Base-by-base conservation (phyloP, 2,329 filamentous ascomycete species). In the Colletotrichum lentis region DNA sequence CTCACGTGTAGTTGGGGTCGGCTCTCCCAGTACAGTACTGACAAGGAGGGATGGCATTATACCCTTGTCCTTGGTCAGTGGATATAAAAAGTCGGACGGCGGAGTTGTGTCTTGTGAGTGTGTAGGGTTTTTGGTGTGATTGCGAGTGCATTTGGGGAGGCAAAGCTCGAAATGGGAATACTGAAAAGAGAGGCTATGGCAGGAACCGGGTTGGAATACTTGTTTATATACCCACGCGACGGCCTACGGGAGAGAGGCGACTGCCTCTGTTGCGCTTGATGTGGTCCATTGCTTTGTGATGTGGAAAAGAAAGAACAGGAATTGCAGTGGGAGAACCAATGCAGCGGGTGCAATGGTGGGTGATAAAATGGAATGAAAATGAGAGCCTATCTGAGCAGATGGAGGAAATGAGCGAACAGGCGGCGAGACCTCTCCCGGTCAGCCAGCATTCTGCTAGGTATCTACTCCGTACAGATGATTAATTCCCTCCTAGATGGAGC, bases 151-250 rank as follows among this genome's bases (percentile, higher is more conserved):
- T 60, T 64, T 31, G 62, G 62, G 54, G 37, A n/a, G 14, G 43
- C 39, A 65, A 46, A 55, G 27, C 46, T 68, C 49, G 49, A 56
- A 43, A 52, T 27, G 41, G 49, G 58, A 39, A 24, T 52, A 62
- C 43, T 43, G 49, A 60, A 41, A 14, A 39, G 55, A 41, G 11
- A 39, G 54, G 58, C 20, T 20, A 53, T 31, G 67, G 37, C 24
- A 31, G 64, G 58, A 44, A 18, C 16, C 39, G 43, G 20, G 2
- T 52, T 41, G 64, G 52, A 39, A 44, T 60, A 59, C 24, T 55
- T 39, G 55, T 43, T 63, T 63, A 68, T 69, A 67, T 68, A 69
- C 59, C 64, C 59, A 68, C 60, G 64, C 56, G 43, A 58, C 57
- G 67, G 64, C 56, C 43, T 18, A 58, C 46, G 54, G 47, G 44